These are phyloP conservation scores for Fusarium devonianum DNA, from an alignment of 2,329 filamentous ascomycete genomes.

Conservation along the genomic window DNA sequence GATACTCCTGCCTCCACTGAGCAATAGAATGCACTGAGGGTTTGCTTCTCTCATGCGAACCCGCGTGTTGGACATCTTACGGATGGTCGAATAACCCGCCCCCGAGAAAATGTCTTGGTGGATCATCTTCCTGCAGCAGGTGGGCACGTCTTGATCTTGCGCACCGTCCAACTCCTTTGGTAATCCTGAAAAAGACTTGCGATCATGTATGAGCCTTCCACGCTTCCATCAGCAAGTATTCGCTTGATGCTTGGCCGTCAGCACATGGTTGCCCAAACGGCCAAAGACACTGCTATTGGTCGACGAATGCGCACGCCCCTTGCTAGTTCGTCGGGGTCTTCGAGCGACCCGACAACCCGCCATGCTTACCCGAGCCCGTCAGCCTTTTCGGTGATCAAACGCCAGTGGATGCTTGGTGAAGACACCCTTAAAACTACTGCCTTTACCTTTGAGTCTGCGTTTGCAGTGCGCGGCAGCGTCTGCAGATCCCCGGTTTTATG, in stretches of 20 bases:
- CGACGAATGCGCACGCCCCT: slow-evolving; percentile 11
- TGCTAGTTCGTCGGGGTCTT: slow-evolving; percentile 42
- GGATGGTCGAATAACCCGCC: too few species aligned
- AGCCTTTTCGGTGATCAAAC: slow-evolving; percentile 10
- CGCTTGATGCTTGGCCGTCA: slow-evolving; percentile 16
- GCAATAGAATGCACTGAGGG: too few species aligned
- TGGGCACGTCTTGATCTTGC: too few species aligned
- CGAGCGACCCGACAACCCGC: slow-evolving; percentile 44
- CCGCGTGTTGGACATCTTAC: slow-evolving; percentile 18
- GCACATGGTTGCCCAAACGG: slow-evolving; percentile 4
- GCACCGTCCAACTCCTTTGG: too few species aligned
- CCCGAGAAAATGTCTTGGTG: too few species aligned
- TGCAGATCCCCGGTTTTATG: not conserved
- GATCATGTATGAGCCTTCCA: not conserved
- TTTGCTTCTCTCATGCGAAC: slow-evolving; percentile 19
- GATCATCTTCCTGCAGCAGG: too few species aligned
- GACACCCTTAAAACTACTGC: not conserved
- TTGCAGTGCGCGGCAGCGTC: not conserved
- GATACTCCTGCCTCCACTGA: not conserved
- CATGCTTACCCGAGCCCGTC: slow-evolving; percentile 10
- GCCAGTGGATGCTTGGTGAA: not conserved
- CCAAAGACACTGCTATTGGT: not conserved
- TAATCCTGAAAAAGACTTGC: too few species aligned
- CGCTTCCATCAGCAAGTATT: not conserved
- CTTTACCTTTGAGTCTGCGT: not conserved